Conservation (phyloP, 1,139 yeast genomes). For the Taphrina wiesneri region DNA sequence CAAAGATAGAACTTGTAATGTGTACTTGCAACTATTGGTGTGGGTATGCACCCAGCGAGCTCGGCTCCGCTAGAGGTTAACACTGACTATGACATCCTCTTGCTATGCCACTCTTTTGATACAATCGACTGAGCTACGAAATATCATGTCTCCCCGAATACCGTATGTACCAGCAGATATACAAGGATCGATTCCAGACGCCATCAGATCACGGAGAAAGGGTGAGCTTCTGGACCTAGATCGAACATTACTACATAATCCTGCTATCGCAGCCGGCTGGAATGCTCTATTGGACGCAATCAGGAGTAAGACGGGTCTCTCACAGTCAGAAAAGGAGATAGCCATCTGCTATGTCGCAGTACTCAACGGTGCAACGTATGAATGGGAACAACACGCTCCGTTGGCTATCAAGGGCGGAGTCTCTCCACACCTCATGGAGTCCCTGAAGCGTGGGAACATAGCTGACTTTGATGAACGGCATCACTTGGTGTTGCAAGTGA, state of each 20-base stretch:
- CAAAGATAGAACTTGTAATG: no score
- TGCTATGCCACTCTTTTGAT: no score
- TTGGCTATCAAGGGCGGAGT: constrained; percentile 19
- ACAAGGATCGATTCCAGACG: constrained; percentile 8
- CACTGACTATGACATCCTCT: no score
- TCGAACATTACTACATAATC: constrained; percentile 13
- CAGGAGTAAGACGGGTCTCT: not conserved
- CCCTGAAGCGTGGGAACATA: not conserved
- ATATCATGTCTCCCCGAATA: constrained; percentile 6
- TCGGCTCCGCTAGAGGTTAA: not conserved
- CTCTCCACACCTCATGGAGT: not conserved
- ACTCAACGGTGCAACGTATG: constrained; percentile 24
- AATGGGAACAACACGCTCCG: constrained; percentile 28
- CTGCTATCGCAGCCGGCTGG: constrained; percentile 27
- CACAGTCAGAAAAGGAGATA: constrained; percentile 1
- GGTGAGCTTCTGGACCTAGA: constrained; percentile 26
- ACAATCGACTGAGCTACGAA: no score
- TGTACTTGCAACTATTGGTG: no score
- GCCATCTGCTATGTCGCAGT: constrained; percentile 30
- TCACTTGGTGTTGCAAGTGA: not conserved
- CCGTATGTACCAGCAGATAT: constrained; percentile 19
- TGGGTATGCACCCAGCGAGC: no score
- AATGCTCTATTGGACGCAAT: constrained; percentile 15
- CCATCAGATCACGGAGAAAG: constrained; percentile 11
- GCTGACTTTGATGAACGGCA: not conserved